phyloP scores from a whole-genome alignment of 176 grass and related monocot species.

The Carex pumila region DNA sequence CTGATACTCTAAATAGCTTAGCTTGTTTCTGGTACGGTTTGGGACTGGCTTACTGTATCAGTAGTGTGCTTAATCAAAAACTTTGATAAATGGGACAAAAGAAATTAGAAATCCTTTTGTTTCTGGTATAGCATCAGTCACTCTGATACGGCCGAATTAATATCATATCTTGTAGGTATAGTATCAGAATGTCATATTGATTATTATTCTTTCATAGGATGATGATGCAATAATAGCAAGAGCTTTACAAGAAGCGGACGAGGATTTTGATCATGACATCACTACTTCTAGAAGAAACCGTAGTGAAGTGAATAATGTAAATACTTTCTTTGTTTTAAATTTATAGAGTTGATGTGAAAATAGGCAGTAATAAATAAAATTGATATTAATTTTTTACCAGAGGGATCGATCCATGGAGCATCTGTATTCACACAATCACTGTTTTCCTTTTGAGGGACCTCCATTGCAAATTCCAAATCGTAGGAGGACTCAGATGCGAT shows the following conservation, averaged over 20 bases:
- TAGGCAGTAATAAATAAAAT: not conserved
- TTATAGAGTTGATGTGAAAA: not conserved
- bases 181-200: not conserved
- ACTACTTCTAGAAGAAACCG: not conserved
- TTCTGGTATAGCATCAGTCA: not conserved
- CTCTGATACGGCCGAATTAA: not conserved
- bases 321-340: not conserved
- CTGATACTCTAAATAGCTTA: not conserved
- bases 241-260: slow-evolving; percentile 52
- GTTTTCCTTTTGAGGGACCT: slow-evolving; percentile 21
- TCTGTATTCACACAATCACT: slow-evolving; percentile 33
- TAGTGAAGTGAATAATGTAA: slow-evolving; percentile 2
- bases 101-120: not conserved
- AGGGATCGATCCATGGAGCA: slow-evolving; percentile 59
- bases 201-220: slow-evolving; percentile 39
- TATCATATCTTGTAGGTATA: not conserved
- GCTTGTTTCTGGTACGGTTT: not conserved
- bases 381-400: slow-evolving; percentile 29
- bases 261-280: slow-evolving; percentile 3
- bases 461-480: slow-evolving; percentile 23
- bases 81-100: not conserved
- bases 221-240: slow-evolving; percentile 57
- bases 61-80: not conserved
- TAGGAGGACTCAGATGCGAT: slow-evolving; percentile 31
- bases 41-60: not conserved